phyloP scores from a whole-genome alignment of 2,329 filamentous ascomycete genomes.

The Neofusicoccum umdonicola region DNA sequence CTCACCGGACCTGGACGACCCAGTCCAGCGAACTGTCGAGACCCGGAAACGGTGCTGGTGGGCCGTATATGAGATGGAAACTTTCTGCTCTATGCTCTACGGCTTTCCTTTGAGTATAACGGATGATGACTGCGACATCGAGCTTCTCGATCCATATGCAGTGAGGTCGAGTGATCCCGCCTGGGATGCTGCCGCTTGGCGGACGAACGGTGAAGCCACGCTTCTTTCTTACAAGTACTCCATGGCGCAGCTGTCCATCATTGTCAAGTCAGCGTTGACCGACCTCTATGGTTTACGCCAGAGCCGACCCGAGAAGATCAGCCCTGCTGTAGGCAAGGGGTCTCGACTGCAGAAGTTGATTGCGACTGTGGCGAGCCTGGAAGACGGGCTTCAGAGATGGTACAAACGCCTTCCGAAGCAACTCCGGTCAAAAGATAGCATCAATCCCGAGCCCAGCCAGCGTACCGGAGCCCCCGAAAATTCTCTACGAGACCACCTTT shows the following conservation, averaged over 20 bases:
- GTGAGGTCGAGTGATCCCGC: not conserved
- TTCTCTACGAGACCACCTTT: not conserved
- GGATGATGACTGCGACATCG: not conserved
- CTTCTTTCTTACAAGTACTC: constrained; percentile 2
- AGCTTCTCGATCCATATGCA: not conserved
- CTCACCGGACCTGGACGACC: not conserved
- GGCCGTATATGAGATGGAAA: constrained; percentile 43
- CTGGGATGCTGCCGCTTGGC: not conserved
- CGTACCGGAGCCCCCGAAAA: not conserved
- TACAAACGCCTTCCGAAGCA: not conserved
- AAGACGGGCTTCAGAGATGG: not conserved
- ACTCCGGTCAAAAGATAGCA: not conserved
- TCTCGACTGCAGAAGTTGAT: not conserved
- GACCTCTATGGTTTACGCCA: not conserved
- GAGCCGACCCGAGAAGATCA: not conserved
- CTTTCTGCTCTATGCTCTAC: constrained; percentile 42
- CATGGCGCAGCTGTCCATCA: not conserved
- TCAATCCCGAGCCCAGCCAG: no score
- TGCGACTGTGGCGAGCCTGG: not conserved
- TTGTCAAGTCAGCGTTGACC: constrained; percentile 1
- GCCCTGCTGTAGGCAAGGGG: not conserved
- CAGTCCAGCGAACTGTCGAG: constrained; percentile 19
- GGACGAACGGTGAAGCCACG: not conserved
- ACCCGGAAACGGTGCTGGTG: constrained; percentile 41
- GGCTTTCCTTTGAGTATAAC: constrained; percentile 31